phyloP scores from a whole-genome alignment of 2,329 filamentous ascomycete species.

The Taxawa tesnikishii region DNA sequence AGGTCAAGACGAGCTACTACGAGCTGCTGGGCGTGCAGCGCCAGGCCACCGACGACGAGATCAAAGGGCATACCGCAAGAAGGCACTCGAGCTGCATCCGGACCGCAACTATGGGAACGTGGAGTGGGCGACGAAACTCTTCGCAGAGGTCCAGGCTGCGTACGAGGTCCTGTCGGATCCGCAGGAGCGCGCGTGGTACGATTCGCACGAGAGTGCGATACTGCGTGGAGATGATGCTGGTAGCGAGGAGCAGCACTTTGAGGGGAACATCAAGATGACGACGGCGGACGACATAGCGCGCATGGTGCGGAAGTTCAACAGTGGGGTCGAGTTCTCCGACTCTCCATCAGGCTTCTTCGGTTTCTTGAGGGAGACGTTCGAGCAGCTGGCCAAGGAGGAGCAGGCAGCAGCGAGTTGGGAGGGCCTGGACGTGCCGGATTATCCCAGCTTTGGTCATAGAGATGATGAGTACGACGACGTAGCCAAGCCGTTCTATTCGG shows the following conservation, averaged over 20 bases:
- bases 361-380: conserved; percentile 64
- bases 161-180: conserved; percentile 94
- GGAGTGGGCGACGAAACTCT: conserved; percentile 69
- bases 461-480: conserved; percentile 62
- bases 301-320: conserved; percentile 70
- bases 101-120: conserved; percentile 85
- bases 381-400: conserved; percentile 70
- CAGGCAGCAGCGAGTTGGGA: conserved; percentile 60
- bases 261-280: conserved; percentile 61
- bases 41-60: conserved; percentile 72
- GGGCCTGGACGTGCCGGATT: conserved; percentile 47
- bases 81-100: conserved; percentile 86
- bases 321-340: conserved; percentile 68
- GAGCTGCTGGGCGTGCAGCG: conserved; percentile 65
- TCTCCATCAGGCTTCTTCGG: conserved; percentile 75
- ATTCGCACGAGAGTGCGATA: conserved; percentile 81
- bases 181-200: conserved; percentile 95
- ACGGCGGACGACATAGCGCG: conserved; percentile 67
- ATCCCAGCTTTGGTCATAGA: conserved; percentile 74
- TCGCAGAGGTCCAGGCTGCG: conserved; percentile 84
- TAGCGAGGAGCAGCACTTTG: conserved; percentile 40
- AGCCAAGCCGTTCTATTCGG: conserved; percentile 68
- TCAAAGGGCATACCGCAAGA: conserved; percentile 89
- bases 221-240: conserved; percentile 51
- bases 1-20: conserved; percentile 67